Conservation (phyloP, 805 yeast genomes). For the Teunomyces panamensis region DNA sequence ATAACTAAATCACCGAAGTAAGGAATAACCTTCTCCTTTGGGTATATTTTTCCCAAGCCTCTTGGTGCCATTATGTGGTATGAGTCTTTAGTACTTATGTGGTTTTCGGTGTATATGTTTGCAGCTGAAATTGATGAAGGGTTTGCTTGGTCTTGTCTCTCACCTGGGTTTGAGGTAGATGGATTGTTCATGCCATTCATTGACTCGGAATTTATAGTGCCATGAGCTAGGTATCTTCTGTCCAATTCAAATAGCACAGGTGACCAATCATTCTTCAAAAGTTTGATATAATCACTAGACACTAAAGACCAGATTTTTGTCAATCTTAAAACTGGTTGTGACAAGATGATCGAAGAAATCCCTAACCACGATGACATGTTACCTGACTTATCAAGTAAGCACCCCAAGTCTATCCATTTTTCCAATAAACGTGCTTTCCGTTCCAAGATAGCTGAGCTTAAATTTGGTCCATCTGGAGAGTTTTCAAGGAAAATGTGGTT, state of each 20-base stretch:
- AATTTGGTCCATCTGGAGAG: constrained; percentile 9
- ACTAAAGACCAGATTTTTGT: constrained; percentile 73
- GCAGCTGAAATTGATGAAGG: not conserved
- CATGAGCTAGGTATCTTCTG: constrained; percentile 57
- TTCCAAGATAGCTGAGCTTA: constrained; percentile 22
- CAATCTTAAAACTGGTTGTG: constrained; percentile 76
- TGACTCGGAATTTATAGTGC: constrained; percentile 12
- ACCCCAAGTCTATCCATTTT: constrained; percentile 85
- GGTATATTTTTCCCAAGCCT: constrained; percentile 73
- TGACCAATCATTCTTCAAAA: constrained; percentile 81
- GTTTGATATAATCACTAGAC: constrained; percentile 53
- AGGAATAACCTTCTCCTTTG: constrained; percentile 79
- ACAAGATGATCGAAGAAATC: constrained; percentile 76
- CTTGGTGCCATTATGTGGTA: constrained; percentile 82
- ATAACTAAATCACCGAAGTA: constrained; percentile 85
- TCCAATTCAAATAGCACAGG: constrained; percentile 89
- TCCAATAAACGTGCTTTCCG: constrained; percentile 64
- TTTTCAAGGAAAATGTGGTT: constrained; percentile 64
- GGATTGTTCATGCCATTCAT: constrained; percentile 7
- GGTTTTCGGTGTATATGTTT: constrained; percentile 17
- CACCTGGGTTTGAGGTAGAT: constrained; percentile 1
- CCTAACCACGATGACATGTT: constrained; percentile 96
- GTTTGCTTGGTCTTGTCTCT: not conserved
- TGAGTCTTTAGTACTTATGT: constrained; percentile 40
- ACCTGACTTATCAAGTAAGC: constrained; percentile 71